These are phyloP conservation scores for Lentinula aciculospora DNA, from an alignment of 768 basidiomycete species.

Conservation along the genomic window DNA sequence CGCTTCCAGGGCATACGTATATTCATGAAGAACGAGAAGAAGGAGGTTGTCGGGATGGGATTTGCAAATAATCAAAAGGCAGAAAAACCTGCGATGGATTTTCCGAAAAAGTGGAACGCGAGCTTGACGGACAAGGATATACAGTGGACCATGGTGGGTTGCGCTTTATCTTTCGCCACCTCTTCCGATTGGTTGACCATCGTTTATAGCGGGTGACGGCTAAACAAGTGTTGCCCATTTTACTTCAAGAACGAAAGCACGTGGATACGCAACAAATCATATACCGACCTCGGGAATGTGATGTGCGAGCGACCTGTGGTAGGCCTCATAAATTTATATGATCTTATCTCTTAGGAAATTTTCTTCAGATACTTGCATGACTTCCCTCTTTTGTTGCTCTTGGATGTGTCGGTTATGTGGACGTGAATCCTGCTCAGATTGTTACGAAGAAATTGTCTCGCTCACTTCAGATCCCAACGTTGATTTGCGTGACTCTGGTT, in stretches of 20 bases:
- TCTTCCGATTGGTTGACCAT: conserved; percentile 4
- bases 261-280: conserved; percentile 53
- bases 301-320: conserved; percentile 86
- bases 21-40: conserved; percentile 58
- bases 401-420: conserved; percentile 94
- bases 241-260: conserved; percentile 62
- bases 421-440: conserved; percentile 84
- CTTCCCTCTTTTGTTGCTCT: conserved; percentile 83
- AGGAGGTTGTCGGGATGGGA: conserved; percentile 58
- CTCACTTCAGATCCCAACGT: conserved; percentile 19
- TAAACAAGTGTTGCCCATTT: conserved; percentile 57
- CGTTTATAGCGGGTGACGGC: conserved; percentile 57
- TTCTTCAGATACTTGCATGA: conserved; percentile 81
- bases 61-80: conserved; percentile 62
- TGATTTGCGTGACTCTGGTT: background rate
- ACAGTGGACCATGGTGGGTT: conserved; percentile 51
- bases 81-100: conserved; percentile 55
- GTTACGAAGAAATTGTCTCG: conserved; percentile 64
- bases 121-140: conserved; percentile 44
- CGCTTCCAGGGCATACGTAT: conserved; percentile 83
- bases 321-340: conserved; percentile 19
- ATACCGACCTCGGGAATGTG: conserved; percentile 70
- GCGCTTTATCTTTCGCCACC: background rate
- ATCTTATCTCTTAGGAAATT: conserved; percentile 7
- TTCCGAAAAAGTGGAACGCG: conserved; percentile 66